These are phyloP conservation scores for Thermochaetoides thermophila DNA, from an alignment of 495 filamentous ascomycete species.

Conservation along the genomic window DNA sequence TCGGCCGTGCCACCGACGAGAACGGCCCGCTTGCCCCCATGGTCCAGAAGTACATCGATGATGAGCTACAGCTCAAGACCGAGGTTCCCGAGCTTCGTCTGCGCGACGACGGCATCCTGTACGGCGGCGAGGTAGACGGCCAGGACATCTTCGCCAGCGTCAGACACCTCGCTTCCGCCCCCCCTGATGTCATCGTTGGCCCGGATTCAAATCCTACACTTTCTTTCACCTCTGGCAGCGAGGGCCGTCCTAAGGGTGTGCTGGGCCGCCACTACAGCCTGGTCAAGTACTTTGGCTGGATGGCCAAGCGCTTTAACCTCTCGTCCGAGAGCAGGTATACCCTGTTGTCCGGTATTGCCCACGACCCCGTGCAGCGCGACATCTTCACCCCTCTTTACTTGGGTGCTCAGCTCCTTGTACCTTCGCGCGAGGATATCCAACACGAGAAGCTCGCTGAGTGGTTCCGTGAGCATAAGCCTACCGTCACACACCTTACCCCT, in stretches of 20 bases:
- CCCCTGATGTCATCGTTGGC: conserved; percentile 68
- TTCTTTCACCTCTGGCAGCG: conserved; percentile 72
- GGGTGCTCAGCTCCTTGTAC: conserved; percentile 68
- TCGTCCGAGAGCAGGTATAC: conserved; percentile 66
- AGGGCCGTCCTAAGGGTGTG: conserved; percentile 65
- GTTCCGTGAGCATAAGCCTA: conserved; percentile 68
- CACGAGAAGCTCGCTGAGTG: conserved; percentile 84
- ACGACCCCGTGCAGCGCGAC: conserved; percentile 85
- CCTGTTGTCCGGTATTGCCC: conserved; percentile 70
- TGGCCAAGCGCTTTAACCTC: conserved; percentile 68
- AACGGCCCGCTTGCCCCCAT: conserved; percentile 51
- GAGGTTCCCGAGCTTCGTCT: conserved; percentile 67
- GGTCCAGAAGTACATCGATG: conserved; percentile 61
- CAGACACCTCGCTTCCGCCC: conserved; percentile 33
- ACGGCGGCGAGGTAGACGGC: conserved; percentile 49
- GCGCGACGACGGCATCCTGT: conserved; percentile 54
- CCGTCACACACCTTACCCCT: conserved; percentile 83
- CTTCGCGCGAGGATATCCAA: conserved; percentile 70
- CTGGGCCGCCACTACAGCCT: conserved; percentile 77
- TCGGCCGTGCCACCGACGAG: conserved; percentile 65
- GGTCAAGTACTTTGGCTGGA: conserved; percentile 84
- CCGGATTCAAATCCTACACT: conserved; percentile 79
- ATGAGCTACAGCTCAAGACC: conserved; percentile 56
- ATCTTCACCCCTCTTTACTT: conserved; percentile 91
- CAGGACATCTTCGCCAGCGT: conserved; percentile 51